Conservation (phyloP, 768 basidiomycete genomes). For the Boletus rex-veris region DNA sequence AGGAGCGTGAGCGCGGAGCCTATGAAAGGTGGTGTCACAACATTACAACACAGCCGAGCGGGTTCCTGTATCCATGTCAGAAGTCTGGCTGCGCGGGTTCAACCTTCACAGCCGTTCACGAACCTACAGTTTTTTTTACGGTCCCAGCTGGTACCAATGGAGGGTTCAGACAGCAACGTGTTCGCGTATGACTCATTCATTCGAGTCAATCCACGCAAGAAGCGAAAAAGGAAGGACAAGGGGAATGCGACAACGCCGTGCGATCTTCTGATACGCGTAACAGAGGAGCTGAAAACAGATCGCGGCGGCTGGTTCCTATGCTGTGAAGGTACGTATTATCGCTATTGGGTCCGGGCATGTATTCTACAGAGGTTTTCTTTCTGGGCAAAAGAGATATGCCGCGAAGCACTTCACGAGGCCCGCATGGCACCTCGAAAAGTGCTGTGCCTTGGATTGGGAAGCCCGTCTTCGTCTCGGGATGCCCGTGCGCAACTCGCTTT, state of each 20-base stretch:
- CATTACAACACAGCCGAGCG: neutral
- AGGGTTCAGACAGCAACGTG: conserved; percentile 10
- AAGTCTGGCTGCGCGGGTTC: neutral
- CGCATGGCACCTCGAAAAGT: conserved; percentile 33
- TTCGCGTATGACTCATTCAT: conserved; percentile 50
- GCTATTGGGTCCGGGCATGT: conserved; percentile 12
- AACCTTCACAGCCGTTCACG: neutral
- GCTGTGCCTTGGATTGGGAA: conserved; percentile 73
- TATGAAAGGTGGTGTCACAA: too few relatives aligned
- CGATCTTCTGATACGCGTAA: conserved; percentile 40
- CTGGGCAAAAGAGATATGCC: conserved; percentile 33
- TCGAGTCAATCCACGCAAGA: conserved; percentile 50
- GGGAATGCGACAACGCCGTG: conserved; percentile 34
- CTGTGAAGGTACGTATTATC: conserved; percentile 49
- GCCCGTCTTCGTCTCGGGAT: conserved; percentile 58
- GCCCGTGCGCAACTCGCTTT: conserved; percentile 69
- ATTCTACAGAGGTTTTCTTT: neutral
- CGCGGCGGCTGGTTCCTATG: conserved; percentile 49
- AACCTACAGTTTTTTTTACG: neutral
- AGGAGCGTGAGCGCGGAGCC: neutral
- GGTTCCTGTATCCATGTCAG: neutral
- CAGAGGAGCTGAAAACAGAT: conserved; percentile 42
- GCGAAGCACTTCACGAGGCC: conserved; percentile 30
- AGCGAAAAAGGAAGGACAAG: conserved; percentile 38
- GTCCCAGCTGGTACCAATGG: conserved; percentile 4